Base-by-base conservation (phyloP, 2,329 filamentous ascomycete genomes). In the Diplodia intermedia region DNA sequence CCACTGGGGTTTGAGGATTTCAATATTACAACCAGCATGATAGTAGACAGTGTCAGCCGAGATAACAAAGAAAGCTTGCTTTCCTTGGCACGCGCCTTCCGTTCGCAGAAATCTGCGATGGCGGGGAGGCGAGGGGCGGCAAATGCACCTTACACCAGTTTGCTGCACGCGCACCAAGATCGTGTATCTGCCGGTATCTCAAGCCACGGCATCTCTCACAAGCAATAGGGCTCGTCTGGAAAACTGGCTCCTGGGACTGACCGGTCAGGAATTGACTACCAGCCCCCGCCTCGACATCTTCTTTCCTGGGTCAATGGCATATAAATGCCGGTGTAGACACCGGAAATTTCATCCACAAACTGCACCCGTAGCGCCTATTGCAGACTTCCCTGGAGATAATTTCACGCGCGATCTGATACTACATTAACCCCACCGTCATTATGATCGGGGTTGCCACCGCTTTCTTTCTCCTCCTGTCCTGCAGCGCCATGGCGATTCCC, bases 51-150 rank as follows among this genome's bases (percentile, higher is more conserved):
- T 20, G 38, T 36, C 12, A 23, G 38, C 20, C 55, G 23, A 47
- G 57, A 62, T n/a, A 62, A 62, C 26, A 62, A 40, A 60, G 23
- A 29, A 43, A 47, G 23, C 36, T 31, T 47, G 14, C 4, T 36
- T 33, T 8, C 26, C 57, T 62, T 62, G 57, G 57, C 57, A 26
- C 11, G 40, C 40, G 31, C 31, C 18, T 18, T 18, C 57, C 57
- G 40, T 49, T 62, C 47, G 26, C 57, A 40, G 40, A 50, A 50
- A 49, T 62, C 40, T 49, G 40, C 50, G 57, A 62, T 62, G 57
- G 57, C 57, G 57, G 57, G 57, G 57, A 62, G 57, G 57, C 57
- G 57, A 62, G 57, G 57, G 57, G 26, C 38, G 57, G n/a, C 33
- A 38, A 56, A 56, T 56, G 54, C 33, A 23, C 54, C 31, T 38